phyloP scores from a whole-genome alignment of 2,329 filamentous ascomycete genomes.

The Calonectria pseudoturangicola region DNA sequence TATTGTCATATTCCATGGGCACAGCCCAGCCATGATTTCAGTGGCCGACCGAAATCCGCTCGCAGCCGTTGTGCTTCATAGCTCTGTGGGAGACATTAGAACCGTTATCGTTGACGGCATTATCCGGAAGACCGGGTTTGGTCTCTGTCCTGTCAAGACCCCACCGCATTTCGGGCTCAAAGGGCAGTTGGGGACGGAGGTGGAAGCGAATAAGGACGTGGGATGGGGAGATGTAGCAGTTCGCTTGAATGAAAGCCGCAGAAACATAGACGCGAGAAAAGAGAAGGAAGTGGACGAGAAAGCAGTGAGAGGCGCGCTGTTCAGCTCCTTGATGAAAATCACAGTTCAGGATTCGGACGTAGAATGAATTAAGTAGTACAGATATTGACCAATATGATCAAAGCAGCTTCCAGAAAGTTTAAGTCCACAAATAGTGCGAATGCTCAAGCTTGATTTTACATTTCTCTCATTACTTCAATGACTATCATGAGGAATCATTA shows the following conservation, averaged over 20 bases:
- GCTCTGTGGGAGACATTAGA: constrained; percentile 2
- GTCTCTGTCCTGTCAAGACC: not conserved
- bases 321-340: not conserved
- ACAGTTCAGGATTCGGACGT: not conserved
- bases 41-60: not conserved
- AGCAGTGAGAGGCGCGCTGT: not conserved
- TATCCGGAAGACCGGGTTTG: not conserved
- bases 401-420: not conserved
- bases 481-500: not conserved
- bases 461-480: not conserved
- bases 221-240: not conserved
- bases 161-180: not conserved
- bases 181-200: not conserved
- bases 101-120: not conserved
- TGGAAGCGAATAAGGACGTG: not conserved
- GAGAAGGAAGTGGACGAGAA: not conserved
- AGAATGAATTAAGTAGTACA: not conserved
- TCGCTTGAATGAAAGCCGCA: not conserved
- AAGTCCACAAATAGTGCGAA: not conserved
- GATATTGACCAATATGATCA: not conserved
- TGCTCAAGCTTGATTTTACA: not conserved
- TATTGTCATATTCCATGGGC: constrained; percentile 13
- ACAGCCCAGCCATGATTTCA: not conserved
- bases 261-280: not conserved
- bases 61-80: constrained; percentile 7